phyloP scores from a whole-genome alignment of 495 filamentous ascomycete genomes.

The Thozetella sp. region DNA sequence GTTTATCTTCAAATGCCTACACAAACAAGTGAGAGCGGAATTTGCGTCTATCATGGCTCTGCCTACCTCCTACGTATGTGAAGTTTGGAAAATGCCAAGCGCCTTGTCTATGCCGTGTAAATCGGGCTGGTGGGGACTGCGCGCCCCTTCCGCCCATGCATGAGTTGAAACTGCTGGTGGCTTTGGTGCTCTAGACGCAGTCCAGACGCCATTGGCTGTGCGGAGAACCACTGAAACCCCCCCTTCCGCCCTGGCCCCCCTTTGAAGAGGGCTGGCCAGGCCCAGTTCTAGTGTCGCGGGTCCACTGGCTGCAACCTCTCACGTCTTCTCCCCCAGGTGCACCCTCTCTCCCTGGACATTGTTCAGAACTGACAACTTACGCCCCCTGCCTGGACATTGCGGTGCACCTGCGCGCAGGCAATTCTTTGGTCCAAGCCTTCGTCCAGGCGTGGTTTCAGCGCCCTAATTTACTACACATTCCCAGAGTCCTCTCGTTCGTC shows the following conservation, averaged over 20 bases:
- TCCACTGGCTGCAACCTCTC: neutral
- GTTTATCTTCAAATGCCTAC: constrained; percentile 12
- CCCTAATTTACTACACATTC: neutral
- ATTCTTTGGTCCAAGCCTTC: too few species aligned
- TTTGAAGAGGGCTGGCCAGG: neutral
- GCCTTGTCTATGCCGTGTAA: too few species aligned
- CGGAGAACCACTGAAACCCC: neutral
- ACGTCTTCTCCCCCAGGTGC: neutral
- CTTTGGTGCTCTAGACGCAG: neutral
- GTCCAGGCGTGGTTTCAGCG: neutral
- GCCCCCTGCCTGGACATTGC: neutral
- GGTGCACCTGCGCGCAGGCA: too few species aligned
- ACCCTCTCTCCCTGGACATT: neutral
- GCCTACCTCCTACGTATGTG: too few species aligned
- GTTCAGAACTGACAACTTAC: neutral
- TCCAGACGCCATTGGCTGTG: neutral
- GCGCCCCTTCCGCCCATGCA: neutral
- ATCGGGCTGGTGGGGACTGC: neutral
- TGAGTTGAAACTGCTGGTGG: neutral
- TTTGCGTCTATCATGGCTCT: neutral
- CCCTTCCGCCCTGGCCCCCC: too few species aligned
- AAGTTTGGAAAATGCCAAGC: too few species aligned
- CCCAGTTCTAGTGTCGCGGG: neutral
- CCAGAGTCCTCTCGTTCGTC: neutral
- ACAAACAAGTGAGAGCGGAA: neutral